A percentile compares a stretch with the other conserved stretches of the same genome.
These are phyloP conservation scores for Chloropicon primus DNA, from an alignment of 139 green algal species.

Conservation along the genomic window DNA sequence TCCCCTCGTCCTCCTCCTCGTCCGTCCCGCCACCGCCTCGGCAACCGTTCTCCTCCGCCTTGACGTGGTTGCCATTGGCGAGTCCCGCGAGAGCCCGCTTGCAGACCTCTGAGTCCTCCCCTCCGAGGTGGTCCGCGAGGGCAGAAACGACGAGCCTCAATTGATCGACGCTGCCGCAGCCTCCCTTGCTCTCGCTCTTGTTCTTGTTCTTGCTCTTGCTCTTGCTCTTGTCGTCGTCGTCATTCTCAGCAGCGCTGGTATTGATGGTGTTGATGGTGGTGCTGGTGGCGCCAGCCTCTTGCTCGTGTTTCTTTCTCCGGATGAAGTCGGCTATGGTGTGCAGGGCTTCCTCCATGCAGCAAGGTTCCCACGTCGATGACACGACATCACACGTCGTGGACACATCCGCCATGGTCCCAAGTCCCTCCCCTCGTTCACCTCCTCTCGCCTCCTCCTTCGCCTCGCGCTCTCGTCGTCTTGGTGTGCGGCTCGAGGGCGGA, in stretches of 20 bases:
- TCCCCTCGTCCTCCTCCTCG: no score
- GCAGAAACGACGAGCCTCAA: not conserved
- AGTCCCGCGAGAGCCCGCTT: not conserved
- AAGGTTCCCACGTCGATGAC: not conserved
- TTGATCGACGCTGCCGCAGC: not conserved
- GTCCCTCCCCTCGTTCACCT: not conserved
- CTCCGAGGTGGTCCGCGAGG: not conserved
- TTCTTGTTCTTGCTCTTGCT: constrained; percentile 1
- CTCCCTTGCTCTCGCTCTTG: not conserved
- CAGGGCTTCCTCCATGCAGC: not conserved
- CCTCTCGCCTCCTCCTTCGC: not conserved
- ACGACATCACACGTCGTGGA: not conserved
- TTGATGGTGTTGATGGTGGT: constrained; percentile 3
- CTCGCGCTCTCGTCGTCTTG: no score
- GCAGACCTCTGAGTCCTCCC: not conserved
- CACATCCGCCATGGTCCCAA: not conserved
- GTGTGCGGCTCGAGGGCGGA: no score
- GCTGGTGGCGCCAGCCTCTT: not conserved
- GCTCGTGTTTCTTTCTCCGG: not conserved
- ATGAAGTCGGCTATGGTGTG: not conserved
- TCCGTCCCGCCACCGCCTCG: no score
- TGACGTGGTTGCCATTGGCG: no score
- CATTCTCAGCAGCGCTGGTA: not conserved
- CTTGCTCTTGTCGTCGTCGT: not conserved
- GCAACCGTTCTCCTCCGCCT: no score